Percentiles rank a stretch among this genome's conserved stretches.
These are phyloP conservation scores for Agrostemma githago DNA, from an alignment of 148 eudicot species.

Conservation along the genomic window DNA sequence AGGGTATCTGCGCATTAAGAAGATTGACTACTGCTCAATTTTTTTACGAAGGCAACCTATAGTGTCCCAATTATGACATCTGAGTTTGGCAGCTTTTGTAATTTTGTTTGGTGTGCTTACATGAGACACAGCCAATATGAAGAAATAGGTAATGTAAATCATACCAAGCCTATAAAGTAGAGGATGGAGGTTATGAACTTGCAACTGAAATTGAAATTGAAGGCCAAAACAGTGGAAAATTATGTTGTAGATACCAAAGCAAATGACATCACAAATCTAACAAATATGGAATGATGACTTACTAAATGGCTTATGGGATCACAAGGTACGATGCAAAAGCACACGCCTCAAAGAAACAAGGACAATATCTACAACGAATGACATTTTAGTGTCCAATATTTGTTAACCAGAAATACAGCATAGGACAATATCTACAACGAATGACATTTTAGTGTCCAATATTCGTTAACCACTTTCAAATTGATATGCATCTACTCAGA, in stretches of 20 bases:
- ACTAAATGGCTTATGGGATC: too few species aligned
- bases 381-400: neutral
- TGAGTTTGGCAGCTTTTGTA: neutral
- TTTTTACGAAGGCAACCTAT: neutral
- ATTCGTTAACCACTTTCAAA: neutral
- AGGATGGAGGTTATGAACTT: neutral
- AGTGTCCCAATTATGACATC: neutral
- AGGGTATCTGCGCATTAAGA: too few species aligned
- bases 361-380: neutral
- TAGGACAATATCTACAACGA: neutral
- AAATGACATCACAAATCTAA: too few species aligned
- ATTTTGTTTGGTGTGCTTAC: neutral
- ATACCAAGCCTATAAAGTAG: neutral
- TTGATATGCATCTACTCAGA: neutral
- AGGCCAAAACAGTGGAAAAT: neutral
- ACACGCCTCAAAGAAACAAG: too few species aligned
- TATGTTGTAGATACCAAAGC: too few species aligned
- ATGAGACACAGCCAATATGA: neutral
- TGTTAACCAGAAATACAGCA: too few species aligned
- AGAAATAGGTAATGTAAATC: neutral
- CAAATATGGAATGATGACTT: too few species aligned
- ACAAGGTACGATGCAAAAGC: too few species aligned
- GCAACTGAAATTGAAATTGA: neutral
- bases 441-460: neutral
- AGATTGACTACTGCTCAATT: neutral